Percentiles rank a stretch among this genome's conserved stretches.
These are phyloP conservation scores for Erigeron philadelphicus DNA, from an alignment of 140 eudicot species.

Conservation along the genomic window DNA sequence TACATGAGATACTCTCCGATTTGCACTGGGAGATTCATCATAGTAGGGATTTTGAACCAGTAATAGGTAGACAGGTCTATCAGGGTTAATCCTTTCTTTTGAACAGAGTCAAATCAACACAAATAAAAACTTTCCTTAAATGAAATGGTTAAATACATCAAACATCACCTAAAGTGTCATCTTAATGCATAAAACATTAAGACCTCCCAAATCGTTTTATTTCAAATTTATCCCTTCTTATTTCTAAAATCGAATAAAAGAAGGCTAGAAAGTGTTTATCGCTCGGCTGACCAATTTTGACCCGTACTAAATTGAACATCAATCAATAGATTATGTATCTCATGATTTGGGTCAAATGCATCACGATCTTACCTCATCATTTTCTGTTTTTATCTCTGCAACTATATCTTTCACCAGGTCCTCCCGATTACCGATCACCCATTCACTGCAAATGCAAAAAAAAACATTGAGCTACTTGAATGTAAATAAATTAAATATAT, in stretches of 20 bases:
- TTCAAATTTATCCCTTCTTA: no score
- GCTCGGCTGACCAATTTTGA: background rate
- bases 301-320: background rate
- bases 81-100: no score
- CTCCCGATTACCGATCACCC: conserved; percentile 95
- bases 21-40: background rate
- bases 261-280: background rate
- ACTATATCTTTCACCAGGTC: conserved; percentile 83
- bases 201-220: no score
- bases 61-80: no score
- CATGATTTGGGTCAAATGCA: conserved; percentile 7
- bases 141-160: no score
- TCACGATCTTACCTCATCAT: conserved; percentile 63
- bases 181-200: no score
- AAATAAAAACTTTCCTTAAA: no score
- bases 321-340: background rate
- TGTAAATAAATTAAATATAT: background rate
- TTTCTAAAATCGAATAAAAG: background rate
- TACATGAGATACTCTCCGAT: no score
- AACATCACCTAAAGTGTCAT: no score
- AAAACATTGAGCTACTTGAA: background rate
- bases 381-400: conserved; percentile 73
- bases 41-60: no score
- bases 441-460: conserved; percentile 57
- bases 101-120: no score